phyloP scores from a whole-genome alignment of 306 rosid species.

The Echinosophora koreensis region DNA sequence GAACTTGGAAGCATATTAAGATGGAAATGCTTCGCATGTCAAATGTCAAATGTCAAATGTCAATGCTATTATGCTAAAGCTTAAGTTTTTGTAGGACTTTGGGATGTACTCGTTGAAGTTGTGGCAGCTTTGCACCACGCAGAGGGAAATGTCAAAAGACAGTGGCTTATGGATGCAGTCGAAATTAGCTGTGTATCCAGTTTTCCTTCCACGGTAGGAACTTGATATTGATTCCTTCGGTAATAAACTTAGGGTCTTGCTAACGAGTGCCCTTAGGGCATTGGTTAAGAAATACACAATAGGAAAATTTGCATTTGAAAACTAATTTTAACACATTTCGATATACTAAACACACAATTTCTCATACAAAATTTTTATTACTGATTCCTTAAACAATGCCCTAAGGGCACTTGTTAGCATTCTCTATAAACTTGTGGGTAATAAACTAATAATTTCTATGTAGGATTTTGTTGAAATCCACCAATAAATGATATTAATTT shows the following conservation, averaged over 20 bases:
- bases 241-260: background rate
- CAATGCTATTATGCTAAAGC: constrained; percentile 32
- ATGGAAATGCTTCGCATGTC: constrained; percentile 32
- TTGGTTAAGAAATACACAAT: no score
- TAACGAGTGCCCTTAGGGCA: no score
- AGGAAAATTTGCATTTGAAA: no score
- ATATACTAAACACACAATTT: no score
- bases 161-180: constrained; percentile 86
- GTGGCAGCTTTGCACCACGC: constrained; percentile 80
- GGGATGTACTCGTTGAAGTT: constrained; percentile 83
- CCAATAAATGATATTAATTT: no score
- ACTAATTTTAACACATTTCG: no score
- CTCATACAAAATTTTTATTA: no score
- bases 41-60: constrained; percentile 28
- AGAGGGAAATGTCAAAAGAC: constrained; percentile 77
- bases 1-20: constrained; percentile 40
- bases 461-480: no score
- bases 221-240: constrained; percentile 12
- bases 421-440: background rate
- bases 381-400: no score
- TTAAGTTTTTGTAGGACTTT: constrained; percentile 63
- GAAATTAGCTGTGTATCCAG: constrained; percentile 86
- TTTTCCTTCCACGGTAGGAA: constrained; percentile 86
- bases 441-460: no score
- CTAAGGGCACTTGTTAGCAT: no score